These are phyloP conservation scores for Talaromyces sp. DNA, from an alignment of 2,329 filamentous ascomycete genomes.

Conservation along the genomic window DNA sequence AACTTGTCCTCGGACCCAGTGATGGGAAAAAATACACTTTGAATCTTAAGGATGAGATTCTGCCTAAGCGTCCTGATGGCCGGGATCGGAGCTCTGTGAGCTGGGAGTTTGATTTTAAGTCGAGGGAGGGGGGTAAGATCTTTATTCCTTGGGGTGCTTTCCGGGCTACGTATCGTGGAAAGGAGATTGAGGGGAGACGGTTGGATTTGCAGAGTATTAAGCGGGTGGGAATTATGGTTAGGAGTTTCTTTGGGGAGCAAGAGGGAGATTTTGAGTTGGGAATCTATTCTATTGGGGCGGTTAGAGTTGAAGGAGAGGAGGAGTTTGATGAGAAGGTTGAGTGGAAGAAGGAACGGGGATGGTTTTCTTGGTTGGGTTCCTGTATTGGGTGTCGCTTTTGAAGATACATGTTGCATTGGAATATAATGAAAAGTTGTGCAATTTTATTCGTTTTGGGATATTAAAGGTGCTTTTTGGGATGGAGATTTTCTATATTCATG, in stretches of 20 bases:
- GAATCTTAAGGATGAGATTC: constrained; percentile 70
- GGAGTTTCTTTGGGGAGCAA: constrained; percentile 78
- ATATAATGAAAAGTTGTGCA: too few relatives aligned
- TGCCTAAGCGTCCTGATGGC: constrained; percentile 59
- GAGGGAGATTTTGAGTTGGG: constrained; percentile 67
- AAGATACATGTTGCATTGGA: background rate
- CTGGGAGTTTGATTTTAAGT: constrained; percentile 71
- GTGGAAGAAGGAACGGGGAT: constrained; percentile 3
- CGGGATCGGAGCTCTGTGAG: constrained; percentile 72
- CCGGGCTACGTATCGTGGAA: constrained; percentile 73
- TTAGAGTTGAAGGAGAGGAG: constrained; percentile 20
- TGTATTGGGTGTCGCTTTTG: constrained; percentile 14
- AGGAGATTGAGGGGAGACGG: constrained; percentile 60
- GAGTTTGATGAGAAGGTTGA: constrained; percentile 16
- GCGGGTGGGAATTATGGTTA: constrained; percentile 75
- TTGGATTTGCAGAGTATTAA: constrained; percentile 65
- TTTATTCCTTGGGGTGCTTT: constrained; percentile 67
- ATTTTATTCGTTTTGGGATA: too few relatives aligned
- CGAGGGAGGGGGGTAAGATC: constrained; percentile 42
- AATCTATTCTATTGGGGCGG: constrained; percentile 58
- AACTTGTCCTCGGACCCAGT: constrained; percentile 51
- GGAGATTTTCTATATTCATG: too few relatives aligned
- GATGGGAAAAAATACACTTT: constrained; percentile 74
- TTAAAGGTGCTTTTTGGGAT: too few relatives aligned
- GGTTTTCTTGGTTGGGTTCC: constrained; percentile 16